These are phyloP conservation scores for Ceratobasidium theobromae DNA, from an alignment of 1,284 basidiomycete species.

Conservation along the genomic window DNA sequence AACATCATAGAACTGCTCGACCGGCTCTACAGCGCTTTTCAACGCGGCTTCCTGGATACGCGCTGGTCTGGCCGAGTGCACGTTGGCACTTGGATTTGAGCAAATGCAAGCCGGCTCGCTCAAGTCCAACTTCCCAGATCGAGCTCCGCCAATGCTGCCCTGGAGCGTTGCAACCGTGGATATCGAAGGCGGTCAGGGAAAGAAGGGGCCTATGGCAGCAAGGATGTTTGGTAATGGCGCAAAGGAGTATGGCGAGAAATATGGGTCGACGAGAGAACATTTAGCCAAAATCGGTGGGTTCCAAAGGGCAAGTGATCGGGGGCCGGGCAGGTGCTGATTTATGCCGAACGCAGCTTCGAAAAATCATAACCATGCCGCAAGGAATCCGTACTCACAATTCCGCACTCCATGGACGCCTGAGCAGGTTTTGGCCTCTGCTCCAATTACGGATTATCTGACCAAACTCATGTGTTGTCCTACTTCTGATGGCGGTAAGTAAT, in stretches of 20 bases:
- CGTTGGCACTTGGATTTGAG: slow-evolving; percentile 84
- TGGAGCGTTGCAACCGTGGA: slow-evolving; percentile 52
- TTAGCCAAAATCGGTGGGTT: slow-evolving; percentile 72
- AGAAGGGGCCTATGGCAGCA: slow-evolving; percentile 69
- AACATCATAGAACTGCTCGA: slow-evolving; percentile 67
- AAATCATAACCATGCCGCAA: slow-evolving; percentile 79
- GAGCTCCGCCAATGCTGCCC: slow-evolving; percentile 58
- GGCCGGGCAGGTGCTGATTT: neutral
- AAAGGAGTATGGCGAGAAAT: slow-evolving; percentile 74
- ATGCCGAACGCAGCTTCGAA: slow-evolving; percentile 60
- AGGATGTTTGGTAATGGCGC: slow-evolving; percentile 79
- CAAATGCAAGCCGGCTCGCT: slow-evolving; percentile 82
- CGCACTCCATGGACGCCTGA: slow-evolving; percentile 71
- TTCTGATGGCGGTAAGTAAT: slow-evolving; percentile 43
- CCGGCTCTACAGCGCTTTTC: slow-evolving; percentile 67
- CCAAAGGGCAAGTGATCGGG: neutral
- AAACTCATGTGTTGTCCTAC: slow-evolving; percentile 90
- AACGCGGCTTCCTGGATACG: slow-evolving; percentile 69
- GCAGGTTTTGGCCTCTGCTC: slow-evolving; percentile 62
- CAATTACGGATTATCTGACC: slow-evolving; percentile 73
- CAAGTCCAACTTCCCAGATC: slow-evolving; percentile 68
- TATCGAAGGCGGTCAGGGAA: slow-evolving; percentile 56
- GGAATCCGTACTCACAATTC: slow-evolving; percentile 88
- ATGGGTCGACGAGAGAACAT: slow-evolving; percentile 67
- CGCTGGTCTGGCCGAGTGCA: slow-evolving; percentile 70